Evolutionary conservation across 2,329 filamentous ascomycete genomes (phyloP), one percentile per base, ranked within the genome.

Genomic region (Pseudopyricularia javanii): DNA sequence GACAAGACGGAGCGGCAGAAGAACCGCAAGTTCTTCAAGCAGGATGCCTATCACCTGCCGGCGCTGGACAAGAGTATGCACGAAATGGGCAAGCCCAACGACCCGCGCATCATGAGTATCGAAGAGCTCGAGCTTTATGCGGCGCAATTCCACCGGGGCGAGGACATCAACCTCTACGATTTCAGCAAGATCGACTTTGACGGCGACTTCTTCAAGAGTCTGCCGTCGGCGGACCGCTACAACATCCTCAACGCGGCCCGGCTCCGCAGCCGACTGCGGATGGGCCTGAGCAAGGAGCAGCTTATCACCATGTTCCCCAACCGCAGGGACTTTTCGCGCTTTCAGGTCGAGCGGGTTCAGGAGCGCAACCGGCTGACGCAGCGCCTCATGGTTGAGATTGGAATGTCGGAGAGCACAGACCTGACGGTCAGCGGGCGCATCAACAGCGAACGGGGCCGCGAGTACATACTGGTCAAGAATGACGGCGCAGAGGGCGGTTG

Each of bases 161-260:
- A 97, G 67, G 91, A 97, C 64, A 86, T 97, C 60, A 84, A 85
- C 58, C 69, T 91, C 5, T 97, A 97, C 68, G 91, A 97, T 68
- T 98, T 98, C 64, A 94, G 88, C 63, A 97, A 97, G 69, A 98
- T 98, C 60, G 93, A 98, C 64, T 98, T 97, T 62, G 87, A 97
- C 59, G 88, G 91, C 59, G 83, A 91, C 12, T 98, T 98, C 68
- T 98, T 98, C 70, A 81, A 86, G 65, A 95, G 89, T 64, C 69
- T 98, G 54, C 93, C 94, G 0, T 77, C 90, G 1, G 85, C 85
- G 2, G 93, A 98, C 70, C 82, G 91, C 49, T 98, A 98, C 72
- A 97, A 97, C 61, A 98, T 98, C 52, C 71, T 98, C 22, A 98
- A 98, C 64, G 93, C 94, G 1, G 93, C 94, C 2, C 79, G 93